Evolutionary conservation across 768 basidiomycete species (phyloP), one percentile per base, ranked within the genome.

Genomic region (Grammothele lineata): DNA sequence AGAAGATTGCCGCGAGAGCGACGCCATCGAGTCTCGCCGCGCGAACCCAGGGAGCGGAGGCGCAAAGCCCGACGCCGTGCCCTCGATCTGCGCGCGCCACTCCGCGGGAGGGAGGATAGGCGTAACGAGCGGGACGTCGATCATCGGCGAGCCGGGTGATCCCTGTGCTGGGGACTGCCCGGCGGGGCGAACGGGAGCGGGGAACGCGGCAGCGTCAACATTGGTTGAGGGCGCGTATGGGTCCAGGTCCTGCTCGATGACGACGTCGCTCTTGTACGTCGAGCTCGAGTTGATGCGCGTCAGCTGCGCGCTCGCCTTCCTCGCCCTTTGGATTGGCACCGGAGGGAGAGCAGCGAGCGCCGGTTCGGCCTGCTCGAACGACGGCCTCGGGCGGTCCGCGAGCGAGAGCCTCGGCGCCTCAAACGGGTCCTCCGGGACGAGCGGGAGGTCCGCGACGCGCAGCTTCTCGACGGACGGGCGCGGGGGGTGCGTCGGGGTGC

Each of bases 1-100:
- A 11, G 51, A 53, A 1, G 51, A 53, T 27, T 48, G 51, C 19
- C 51, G 51, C n/a, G 51, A 48, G 30, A 53, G 51, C 18, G 51
- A 45, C 4, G 39, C 43, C 39, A 47, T 44, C 3, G 51, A 53
- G 34, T 44, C 47, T 11, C 47, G 51, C 14, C 37, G 37, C 4
- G 51, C 39, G 10, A 44, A 44, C 12, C 39, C 37, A 6, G 22
- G 50, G 7, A 48, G 27, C 15, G 35, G 35, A 8, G 35, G 35
- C 30, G 30, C 30, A 32, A 32, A 8, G 26, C 30, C 30, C 30
- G 9, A 8, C 35, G 35, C 18, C 6, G 6, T 40, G 15, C 35
- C 38, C 25, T 45, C 50, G 14, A 40, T 14, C 17, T 36, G 37
- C n/a, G 19, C 18, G 23, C 43, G 46, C 51, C 51, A 53, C 9